phyloP scores from a whole-genome alignment of 208 protist species.

The Jaenimonas drosophilae region DNA sequence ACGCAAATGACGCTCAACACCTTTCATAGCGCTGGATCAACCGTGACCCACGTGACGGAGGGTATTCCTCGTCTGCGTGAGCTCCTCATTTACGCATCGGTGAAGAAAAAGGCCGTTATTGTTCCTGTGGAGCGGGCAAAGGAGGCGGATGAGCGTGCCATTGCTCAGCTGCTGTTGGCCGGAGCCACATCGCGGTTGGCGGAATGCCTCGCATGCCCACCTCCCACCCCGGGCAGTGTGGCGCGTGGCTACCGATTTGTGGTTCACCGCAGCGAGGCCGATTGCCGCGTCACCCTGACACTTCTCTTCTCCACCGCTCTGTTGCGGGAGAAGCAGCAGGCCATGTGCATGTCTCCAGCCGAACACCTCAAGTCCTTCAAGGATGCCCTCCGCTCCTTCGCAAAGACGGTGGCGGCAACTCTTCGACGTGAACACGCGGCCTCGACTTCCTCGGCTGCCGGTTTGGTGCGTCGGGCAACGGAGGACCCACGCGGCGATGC shows the following conservation, averaged over 20 bases:
- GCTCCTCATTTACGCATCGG: conserved; percentile 96
- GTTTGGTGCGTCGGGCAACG: background rate
- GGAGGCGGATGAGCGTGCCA: conserved; percentile 49
- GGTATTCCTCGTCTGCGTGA: conserved; percentile 99
- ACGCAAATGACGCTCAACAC: conserved; percentile 99
- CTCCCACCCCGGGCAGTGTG: background rate
- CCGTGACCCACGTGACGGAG: conserved; percentile 99
- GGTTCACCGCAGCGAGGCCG: conserved; percentile 31
- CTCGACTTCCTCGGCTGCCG: background rate
- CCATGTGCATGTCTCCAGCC: conserved; percentile 65
- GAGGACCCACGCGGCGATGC: background rate
- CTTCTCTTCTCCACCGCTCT: conserved; percentile 67
- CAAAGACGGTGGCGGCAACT: conserved; percentile 32
- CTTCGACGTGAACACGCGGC: conserved; percentile 23
- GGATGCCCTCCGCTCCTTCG: conserved; percentile 42
- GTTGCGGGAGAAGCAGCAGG: conserved; percentile 24
- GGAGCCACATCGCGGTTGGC: conserved; percentile 36
- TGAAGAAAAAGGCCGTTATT: conserved; percentile 75
- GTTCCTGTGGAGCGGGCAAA: conserved; percentile 70
- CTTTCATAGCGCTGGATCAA: conserved; percentile 99
- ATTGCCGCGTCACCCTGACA: conserved; percentile 40
- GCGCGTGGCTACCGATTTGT: conserved; percentile 55
- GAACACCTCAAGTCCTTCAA: conserved; percentile 64
- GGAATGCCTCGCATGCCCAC: conserved; percentile 54
- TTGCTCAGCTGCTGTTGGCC: conserved; percentile 42